phyloP scores from a whole-genome alignment of 805 yeast species.

The Pichia exigua region DNA sequence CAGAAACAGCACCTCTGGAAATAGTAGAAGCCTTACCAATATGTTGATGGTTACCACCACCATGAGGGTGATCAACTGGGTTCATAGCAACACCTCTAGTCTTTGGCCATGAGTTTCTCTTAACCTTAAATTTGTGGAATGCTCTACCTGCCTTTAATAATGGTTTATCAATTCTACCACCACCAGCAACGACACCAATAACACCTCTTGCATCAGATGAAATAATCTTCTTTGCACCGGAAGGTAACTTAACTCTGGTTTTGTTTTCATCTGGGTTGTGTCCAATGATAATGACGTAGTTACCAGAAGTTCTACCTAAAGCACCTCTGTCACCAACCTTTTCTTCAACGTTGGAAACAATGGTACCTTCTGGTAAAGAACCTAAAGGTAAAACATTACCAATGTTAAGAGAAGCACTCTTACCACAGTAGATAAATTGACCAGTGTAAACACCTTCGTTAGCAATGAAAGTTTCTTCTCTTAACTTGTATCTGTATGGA shows the following conservation, averaged over 20 bases:
- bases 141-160: conserved; percentile 99
- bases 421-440: conserved; percentile 98
- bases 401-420: conserved; percentile 92
- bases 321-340: conserved; percentile 99
- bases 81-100: conserved; percentile 99
- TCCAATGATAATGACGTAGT: conserved; percentile 97
- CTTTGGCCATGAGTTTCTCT: conserved; percentile 99
- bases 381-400: conserved; percentile 98
- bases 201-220: conserved; percentile 98
- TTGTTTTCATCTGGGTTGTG: conserved; percentile 99
- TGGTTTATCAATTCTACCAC: conserved; percentile 99
- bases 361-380: conserved; percentile 98
- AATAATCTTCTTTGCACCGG: conserved; percentile 96
- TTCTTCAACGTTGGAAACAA: conserved; percentile 96
- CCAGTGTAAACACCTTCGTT: conserved; percentile 99
- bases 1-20: conserved; percentile 98
- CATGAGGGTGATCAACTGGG: conserved; percentile 99
- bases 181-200: conserved; percentile 99
- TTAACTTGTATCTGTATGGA: conserved; percentile 96
- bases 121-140: conserved; percentile 98
- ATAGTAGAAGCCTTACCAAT: conserved; percentile 99
- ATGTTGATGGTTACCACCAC: conserved; percentile 99
- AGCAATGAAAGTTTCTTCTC: conserved; percentile 98
- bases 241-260: conserved; percentile 98
- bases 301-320: conserved; percentile 98